Conservation (phyloP, 1,284 basidiomycete species). For the Pholiota adiposa region DNA sequence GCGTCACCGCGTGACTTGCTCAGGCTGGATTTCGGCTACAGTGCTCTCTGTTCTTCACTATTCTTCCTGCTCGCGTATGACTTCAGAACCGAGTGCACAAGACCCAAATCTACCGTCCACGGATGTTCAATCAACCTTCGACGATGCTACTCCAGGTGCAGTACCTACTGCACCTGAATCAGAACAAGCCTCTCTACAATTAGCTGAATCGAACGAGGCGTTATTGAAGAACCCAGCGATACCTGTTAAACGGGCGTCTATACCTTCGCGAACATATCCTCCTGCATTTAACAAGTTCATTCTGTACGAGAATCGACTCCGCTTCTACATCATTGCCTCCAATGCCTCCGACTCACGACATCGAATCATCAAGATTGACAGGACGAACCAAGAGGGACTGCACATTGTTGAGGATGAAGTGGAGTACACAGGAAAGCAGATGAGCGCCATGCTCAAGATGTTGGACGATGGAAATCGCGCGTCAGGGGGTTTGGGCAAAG, state of each 20-base stretch:
- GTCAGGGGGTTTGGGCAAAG: constrained; percentile 86
- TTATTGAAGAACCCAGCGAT: constrained; percentile 2
- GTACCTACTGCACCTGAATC: too few species aligned
- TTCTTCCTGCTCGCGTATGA: too few species aligned
- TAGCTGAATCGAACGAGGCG: neutral
- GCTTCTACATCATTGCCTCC: constrained; percentile 89
- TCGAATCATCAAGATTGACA: constrained; percentile 90
- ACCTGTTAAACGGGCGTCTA: constrained; percentile 1
- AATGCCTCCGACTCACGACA: constrained; percentile 85
- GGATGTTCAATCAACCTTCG: neutral
- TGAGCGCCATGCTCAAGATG: constrained; percentile 91
- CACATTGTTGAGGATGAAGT: constrained; percentile 84
- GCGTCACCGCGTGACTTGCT: too few species aligned
- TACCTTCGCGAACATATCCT: constrained; percentile 19
- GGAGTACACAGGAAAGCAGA: constrained; percentile 87
- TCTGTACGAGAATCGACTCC: constrained; percentile 86
- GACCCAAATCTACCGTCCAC: neutral
- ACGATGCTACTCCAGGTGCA: too few species aligned
- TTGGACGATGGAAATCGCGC: constrained; percentile 92
- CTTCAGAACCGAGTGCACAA: neutral
- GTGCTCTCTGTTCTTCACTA: too few species aligned
- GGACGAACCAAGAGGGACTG: constrained; percentile 72
- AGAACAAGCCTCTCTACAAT: neutral
- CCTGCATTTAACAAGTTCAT: constrained; percentile 85
- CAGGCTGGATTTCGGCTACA: too few species aligned